Evolutionary conservation across 495 filamentous ascomycete species (phyloP), one percentile per base, ranked within the genome.

Genomic region (Tuber brumale): DNA sequence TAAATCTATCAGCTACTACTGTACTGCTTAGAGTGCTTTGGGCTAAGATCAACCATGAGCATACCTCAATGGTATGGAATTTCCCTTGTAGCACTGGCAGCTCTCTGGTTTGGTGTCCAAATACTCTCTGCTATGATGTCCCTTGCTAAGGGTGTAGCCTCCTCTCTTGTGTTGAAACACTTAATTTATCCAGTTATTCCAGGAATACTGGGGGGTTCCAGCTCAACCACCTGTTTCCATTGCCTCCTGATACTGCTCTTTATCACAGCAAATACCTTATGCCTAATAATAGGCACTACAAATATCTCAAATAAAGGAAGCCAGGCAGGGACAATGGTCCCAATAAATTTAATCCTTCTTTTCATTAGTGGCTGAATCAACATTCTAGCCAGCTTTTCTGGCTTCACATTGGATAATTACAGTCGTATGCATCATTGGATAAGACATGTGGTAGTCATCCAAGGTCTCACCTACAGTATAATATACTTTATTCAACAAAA

Each of bases 101-200:
- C 41, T 70, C 57, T 70, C 16, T 74, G 35, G 27, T 19, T 74
- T 41, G 14, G 35, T 39, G 69, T 14, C 37, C 57, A 39, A 9
- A 37, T 74, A 18, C 23, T 70, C 37, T 39, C 23, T 27, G 41
- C n/a, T 16, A 35, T 45, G 41, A 18, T 70, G 27, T 74, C 57
- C 37, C 18, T 35, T 70, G 12, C 31, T 35, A n/a, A 16, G n/a
- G 57, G 12, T 70, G 44, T 74, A 23, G 72, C 39, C 19, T 18
- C 72, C 31, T 37, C 72, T 44, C 69, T 74, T 5, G 31, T n/a
- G n/a, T 41, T 74, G 6, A 74, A 70, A 43, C 73, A 72, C n/a
- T 9, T 81, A 19, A 41, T 80, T 27, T 80, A 80, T 72, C 75
- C 75, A 19, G 48, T 80, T 75, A 45, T 77, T 27, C 72, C 76